Conservation (phyloP, 805 yeast genomes). For the Sugiyamaella boreocaroliniensis region DNA sequence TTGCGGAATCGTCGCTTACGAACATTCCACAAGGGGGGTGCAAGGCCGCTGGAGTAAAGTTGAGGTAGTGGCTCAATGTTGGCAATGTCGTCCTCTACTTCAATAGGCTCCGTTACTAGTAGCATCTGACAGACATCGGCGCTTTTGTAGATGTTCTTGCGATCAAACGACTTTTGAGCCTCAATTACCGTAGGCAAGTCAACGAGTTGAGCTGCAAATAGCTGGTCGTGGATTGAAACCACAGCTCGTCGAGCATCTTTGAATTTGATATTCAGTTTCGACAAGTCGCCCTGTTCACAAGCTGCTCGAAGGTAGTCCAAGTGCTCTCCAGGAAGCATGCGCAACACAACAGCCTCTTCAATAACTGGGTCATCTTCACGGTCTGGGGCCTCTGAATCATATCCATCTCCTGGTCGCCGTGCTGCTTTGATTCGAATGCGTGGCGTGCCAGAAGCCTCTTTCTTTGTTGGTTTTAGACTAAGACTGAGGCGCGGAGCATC, state of each 20-base stretch:
- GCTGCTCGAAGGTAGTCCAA: slow-evolving; percentile 69
- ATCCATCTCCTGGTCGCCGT: slow-evolving; percentile 87
- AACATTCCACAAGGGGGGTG: slow-evolving; percentile 71
- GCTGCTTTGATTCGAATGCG: slow-evolving; percentile 50
- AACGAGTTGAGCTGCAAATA: slow-evolving; percentile 79
- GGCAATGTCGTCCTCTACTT: slow-evolving; percentile 39
- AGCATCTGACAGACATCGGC: slow-evolving; percentile 82
- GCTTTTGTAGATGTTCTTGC: slow-evolving; percentile 80
- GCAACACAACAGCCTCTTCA: slow-evolving; percentile 76
- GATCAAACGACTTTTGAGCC: slow-evolving; percentile 80
- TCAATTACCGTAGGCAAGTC: slow-evolving; percentile 86
- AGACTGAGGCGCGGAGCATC: slow-evolving; percentile 6
- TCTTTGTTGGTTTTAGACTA: slow-evolving; percentile 4
- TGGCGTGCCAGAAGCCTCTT: slow-evolving; percentile 26
- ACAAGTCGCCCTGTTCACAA: slow-evolving; percentile 58
- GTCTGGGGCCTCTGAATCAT: slow-evolving; percentile 95
- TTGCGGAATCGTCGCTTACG: slow-evolving; percentile 64
- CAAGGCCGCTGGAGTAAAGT: slow-evolving; percentile 66
- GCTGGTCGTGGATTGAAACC: slow-evolving; percentile 57
- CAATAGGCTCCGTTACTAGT: slow-evolving; percentile 56
- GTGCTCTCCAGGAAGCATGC: slow-evolving; percentile 61
- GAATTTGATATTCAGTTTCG: slow-evolving; percentile 72
- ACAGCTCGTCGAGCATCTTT: slow-evolving; percentile 74
- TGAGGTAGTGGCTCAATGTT: slow-evolving; percentile 13
- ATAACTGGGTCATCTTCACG: slow-evolving; percentile 88